Base-by-base conservation (phyloP, 768 basidiomycete species). In the Phlebiopsis gigantea region DNA sequence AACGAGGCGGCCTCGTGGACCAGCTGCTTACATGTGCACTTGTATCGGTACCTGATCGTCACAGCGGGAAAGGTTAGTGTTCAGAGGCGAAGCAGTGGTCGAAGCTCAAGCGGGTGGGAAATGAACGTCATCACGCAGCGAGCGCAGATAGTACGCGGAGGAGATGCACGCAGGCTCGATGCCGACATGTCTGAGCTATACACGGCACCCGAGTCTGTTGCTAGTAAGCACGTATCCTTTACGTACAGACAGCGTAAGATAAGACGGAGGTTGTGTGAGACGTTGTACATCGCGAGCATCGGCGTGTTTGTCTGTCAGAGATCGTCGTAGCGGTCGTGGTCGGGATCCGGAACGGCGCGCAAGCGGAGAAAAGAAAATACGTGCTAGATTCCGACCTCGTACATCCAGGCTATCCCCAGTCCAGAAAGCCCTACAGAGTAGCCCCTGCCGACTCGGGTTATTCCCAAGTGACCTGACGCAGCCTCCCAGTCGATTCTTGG, bases 391-490 rank as follows among this genome's bases (percentile, higher is more conserved):
- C n/a, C n/a, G n/a, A n/a, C n/a, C n/a, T n/a, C n/a, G n/a, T n/a
- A n/a, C n/a, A n/a, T n/a, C n/a, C n/a, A n/a, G n/a, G n/a, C n/a
- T n/a, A n/a, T n/a, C n/a, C n/a, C n/a, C n/a, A n/a, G n/a, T n/a
- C 31, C 31, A 34, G 31, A 34, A 34, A 14, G 31, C 31, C 31
- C 31, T 14, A 14, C 31, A 34, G 31, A 34, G 14, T 7, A 51
- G 21, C 50, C 22, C 10, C 31, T 6, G 22, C 24, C 47, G 19
- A 12, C 17, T 39, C 53, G 26, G 21, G 46, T 22, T 26, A 56
- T 28, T 57, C 59, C 60, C 57, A 57, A 39, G 51, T 57, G 4
- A 68, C 68, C 55, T 69, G 66, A 44, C 63, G 64, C 55, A 69
- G 51, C 48, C 63, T 57, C 2, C 68, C 68, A 5, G 64, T 65